Percentiles rank a stretch among this genome's conserved stretches.
Evolutionary conservation across 257 asterid genomes (phyloP).

Genomic region (Solanum lycopersicoides): DNA sequence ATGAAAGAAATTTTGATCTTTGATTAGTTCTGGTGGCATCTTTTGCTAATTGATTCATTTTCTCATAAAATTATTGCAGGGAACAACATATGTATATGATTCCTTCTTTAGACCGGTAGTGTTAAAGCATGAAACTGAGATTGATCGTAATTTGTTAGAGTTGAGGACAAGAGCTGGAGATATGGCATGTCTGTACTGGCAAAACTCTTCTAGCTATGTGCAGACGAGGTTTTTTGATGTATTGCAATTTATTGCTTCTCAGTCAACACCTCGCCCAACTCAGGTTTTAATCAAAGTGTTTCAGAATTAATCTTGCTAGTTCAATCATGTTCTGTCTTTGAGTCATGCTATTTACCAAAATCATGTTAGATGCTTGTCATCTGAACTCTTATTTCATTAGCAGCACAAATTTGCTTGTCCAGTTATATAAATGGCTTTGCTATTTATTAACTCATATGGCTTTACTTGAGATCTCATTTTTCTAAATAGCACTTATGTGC

Average conservation of each 20-base stretch:
- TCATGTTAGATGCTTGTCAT: neutral
- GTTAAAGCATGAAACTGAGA: slow-evolving; percentile 29
- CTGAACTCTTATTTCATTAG: neutral
- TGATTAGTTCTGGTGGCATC: neutral
- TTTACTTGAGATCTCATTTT: neutral
- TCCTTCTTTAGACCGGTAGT: slow-evolving; percentile 27
- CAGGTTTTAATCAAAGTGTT: neutral
- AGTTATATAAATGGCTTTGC: neutral
- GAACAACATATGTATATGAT: slow-evolving; percentile 23
- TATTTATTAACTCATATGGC: neutral
- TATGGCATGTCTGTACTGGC: slow-evolving; percentile 14
- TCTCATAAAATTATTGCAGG: slow-evolving; percentile 18
- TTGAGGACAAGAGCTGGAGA: slow-evolving; percentile 12
- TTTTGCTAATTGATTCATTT: neutral
- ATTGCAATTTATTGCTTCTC: slow-evolving; percentile 29
- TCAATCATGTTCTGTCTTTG: neutral
- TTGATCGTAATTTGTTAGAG: slow-evolving; percentile 29
- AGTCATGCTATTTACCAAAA: neutral
- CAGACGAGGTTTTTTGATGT: slow-evolving; percentile 22
- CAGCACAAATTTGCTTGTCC: neutral
- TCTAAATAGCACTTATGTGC: neutral
- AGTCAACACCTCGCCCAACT: slow-evolving; percentile 8
- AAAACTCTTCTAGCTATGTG: slow-evolving; percentile 20
- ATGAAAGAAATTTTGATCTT: neutral
- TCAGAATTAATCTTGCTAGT: neutral